Percentiles rank a stretch among this genome's conserved stretches.
Conservation (phyloP, 2,329 filamentous ascomycete genomes). For the Cladophialophora exuberans region DNA sequence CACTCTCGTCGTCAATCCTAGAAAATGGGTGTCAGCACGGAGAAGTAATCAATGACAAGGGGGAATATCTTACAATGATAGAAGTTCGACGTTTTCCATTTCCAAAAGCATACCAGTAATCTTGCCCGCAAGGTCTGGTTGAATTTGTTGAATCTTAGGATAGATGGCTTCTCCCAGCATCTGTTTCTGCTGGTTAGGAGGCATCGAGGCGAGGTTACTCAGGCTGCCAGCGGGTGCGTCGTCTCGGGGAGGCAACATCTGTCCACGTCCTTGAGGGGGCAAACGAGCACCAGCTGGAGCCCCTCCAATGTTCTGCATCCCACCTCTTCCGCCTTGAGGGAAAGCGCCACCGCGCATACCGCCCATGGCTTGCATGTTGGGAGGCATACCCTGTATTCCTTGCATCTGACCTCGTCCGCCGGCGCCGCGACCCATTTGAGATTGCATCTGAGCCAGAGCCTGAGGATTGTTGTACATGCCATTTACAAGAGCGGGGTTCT, state of each 20-base stretch:
- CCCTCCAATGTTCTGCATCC: slow-evolving; percentile 44
- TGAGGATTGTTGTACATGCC: slow-evolving; percentile 62
- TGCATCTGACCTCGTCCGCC: slow-evolving; percentile 71
- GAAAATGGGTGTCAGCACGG: slow-evolving; percentile 26
- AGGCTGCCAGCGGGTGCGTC: slow-evolving; percentile 49
- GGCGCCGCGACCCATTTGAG: slow-evolving; percentile 68
- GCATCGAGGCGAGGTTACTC: slow-evolving; percentile 54
- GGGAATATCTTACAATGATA: slow-evolving; percentile 82
- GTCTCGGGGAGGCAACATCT: slow-evolving; percentile 42
- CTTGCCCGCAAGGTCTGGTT: slow-evolving; percentile 96
- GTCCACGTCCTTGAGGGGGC: slow-evolving; percentile 44
- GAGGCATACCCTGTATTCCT: slow-evolving; percentile 72
- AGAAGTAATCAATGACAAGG: not conserved
- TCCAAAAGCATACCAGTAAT: slow-evolving; percentile 99
- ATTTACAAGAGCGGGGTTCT: slow-evolving; percentile 72
- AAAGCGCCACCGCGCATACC: slow-evolving; percentile 53
- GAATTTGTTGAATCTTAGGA: slow-evolving; percentile 94
- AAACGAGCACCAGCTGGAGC: slow-evolving; percentile 41
- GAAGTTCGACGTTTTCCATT: slow-evolving; percentile 95
- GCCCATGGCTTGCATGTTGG: slow-evolving; percentile 62
- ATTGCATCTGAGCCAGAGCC: slow-evolving; percentile 66
- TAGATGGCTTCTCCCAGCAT: slow-evolving; percentile 97
- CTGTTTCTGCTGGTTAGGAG: slow-evolving; percentile 90
- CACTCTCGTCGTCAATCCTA: slow-evolving; percentile 85
- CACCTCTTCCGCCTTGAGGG: slow-evolving; percentile 46